These are phyloP conservation scores for Powellomyces hirtus DNA, from an alignment of 192 early-diverging fungal species.

Conservation along the genomic window DNA sequence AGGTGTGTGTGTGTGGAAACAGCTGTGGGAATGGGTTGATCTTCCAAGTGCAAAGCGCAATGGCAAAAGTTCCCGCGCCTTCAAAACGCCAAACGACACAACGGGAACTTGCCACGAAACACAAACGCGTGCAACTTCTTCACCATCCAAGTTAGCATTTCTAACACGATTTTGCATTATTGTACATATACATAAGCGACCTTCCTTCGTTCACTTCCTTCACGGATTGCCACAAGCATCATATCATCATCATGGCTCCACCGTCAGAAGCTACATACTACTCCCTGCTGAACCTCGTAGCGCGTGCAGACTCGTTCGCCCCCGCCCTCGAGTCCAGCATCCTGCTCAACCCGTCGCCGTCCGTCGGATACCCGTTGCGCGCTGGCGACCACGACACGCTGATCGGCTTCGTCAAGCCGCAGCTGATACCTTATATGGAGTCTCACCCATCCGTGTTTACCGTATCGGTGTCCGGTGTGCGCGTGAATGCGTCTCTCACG, in stretches of 20 bases:
- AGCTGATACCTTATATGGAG: background rate
- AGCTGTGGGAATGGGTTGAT: too few species aligned
- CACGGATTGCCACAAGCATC: too few species aligned
- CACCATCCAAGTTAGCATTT: too few species aligned
- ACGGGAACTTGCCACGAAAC: too few species aligned
- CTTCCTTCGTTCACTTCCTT: too few species aligned
- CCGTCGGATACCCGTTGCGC: background rate
- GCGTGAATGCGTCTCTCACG: background rate
- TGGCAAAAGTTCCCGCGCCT: too few species aligned
- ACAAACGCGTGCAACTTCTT: too few species aligned
- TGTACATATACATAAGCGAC: too few species aligned
- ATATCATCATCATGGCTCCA: background rate
- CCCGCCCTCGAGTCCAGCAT: background rate
- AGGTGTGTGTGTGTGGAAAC: too few species aligned
- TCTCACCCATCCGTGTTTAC: slow-evolving; percentile 21
- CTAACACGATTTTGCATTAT: too few species aligned
- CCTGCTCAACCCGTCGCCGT: background rate
- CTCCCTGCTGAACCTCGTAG: background rate
- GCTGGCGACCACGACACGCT: background rate
- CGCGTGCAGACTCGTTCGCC: slow-evolving; percentile 2
- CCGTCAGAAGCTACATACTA: background rate
- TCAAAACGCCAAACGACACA: too few species aligned
- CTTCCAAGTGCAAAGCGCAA: too few species aligned
- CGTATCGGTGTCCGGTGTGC: background rate
- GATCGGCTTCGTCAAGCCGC: slow-evolving; percentile 1